Percentiles rank a stretch among this genome's conserved stretches.
These are phyloP conservation scores for Rhodotorula taiwanensis DNA, from an alignment of 768 basidiomycete species.

Conservation along the genomic window DNA sequence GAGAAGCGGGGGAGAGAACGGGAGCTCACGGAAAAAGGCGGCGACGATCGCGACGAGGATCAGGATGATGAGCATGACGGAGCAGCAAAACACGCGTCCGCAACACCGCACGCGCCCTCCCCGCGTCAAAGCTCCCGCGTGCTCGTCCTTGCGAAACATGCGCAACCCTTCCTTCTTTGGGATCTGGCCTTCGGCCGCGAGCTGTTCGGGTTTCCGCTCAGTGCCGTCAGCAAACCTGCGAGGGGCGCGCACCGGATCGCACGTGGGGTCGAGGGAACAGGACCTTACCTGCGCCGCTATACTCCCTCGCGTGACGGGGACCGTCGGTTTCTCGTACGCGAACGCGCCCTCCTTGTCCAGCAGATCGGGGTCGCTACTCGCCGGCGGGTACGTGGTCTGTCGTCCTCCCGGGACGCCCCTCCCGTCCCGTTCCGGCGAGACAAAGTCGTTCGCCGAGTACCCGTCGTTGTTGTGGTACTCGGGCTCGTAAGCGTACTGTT, in stretches of 20 bases:
- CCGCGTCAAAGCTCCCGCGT: conserved; percentile 34
- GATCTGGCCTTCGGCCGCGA: conserved; percentile 41
- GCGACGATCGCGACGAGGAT: conserved; percentile 40
- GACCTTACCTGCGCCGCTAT: conserved; percentile 34
- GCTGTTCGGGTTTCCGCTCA: not conserved
- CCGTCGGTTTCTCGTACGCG: conserved; percentile 9
- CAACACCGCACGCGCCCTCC: conserved; percentile 34
- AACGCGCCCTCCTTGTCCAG: conserved; percentile 2
- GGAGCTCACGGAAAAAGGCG: conserved; percentile 38
- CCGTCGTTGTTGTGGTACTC: not conserved
- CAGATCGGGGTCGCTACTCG: conserved; percentile 2
- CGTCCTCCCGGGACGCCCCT: conserved; percentile 11
- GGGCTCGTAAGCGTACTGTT: no score
- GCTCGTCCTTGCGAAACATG: conserved; percentile 42
- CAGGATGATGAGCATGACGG: conserved; percentile 37
- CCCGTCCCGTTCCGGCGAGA: conserved; percentile 7
- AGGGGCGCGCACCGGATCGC: no score
- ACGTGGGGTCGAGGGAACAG: not conserved
- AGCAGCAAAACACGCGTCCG: conserved; percentile 38
- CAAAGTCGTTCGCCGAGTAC: conserved; percentile 20
- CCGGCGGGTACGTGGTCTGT: conserved; percentile 17
- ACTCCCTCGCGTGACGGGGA: conserved; percentile 29
- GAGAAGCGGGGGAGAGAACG: not conserved
- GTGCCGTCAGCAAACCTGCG: no score
- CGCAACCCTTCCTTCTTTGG: conserved; percentile 41